Base-by-base conservation (phyloP, 768 basidiomycete species). In the Xanthoconium stramineum region DNA sequence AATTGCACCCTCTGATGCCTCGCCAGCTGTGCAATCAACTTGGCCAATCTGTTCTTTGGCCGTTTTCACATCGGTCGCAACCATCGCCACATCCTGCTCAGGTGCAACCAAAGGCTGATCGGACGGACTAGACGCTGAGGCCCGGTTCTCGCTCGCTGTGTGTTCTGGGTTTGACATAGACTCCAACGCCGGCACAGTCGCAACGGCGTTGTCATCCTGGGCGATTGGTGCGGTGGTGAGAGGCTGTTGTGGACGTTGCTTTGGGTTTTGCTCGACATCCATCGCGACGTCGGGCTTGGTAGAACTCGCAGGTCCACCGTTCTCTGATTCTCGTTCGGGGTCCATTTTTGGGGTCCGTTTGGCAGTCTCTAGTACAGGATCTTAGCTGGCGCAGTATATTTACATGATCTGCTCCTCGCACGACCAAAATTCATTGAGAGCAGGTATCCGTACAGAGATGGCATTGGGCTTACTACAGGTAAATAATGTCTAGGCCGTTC, bases 51-150 rank as follows among this genome's bases (percentile, higher is more conserved):
- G 59, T 56, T 58, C 65, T 15, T 61, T 55, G 20, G 36, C 56
- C 36, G 50, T 49, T 57, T 61, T 58, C 13, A 40, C 59, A 42
- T 70, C 61, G 30, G 61, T 50, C 39, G 52, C 38, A 55, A 58
- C 64, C 68, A 69, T 70, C 43, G 50, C 60, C 53, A 65, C 58
- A 52, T 66, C 66, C 45, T 59, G 61, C 48, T 58, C 61, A 15
- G 60, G 44, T 49, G 55, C 40, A 51, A 13, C 68, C 58, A 68
- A 50, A 55, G 57, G 64, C 52, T 56, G 62, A 69, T 70, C 66
- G 19, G 47, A 55, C 45, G 59, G 55, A 63, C 52, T 56, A 47
- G 44, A 55, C 15, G 37, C 33, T 36, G 47, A 19, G 36, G 19
- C 38, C 40, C 24, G 39, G 44, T 43, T 50, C 50, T 55, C 52